These are phyloP conservation scores for Penicillium sp. DNA, from an alignment of 2,329 filamentous ascomycete species.

Conservation along the genomic window DNA sequence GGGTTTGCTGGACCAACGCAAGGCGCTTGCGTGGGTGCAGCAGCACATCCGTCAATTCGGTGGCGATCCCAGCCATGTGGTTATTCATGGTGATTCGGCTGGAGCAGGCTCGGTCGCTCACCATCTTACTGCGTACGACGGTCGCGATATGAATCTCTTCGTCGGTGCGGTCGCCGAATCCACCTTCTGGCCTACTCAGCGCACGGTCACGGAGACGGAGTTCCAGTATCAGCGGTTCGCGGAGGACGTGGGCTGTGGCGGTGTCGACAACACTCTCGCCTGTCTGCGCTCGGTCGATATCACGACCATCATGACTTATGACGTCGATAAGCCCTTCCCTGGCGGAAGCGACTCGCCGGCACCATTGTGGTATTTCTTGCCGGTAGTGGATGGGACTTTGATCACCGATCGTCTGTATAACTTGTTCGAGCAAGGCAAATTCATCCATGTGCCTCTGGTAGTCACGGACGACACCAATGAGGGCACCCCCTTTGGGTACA, in stretches of 20 bases:
- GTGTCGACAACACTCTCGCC: conserved; percentile 38
- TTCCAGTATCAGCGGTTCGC: conserved; percentile 52
- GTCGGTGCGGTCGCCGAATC: conserved; percentile 52
- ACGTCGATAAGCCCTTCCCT: conserved; percentile 47
- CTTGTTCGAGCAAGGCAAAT: conserved; percentile 51
- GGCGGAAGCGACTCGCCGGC: conserved; percentile 30
- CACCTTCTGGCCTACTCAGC: conserved; percentile 50
- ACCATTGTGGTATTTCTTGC: conserved; percentile 57
- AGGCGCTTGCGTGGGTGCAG: conserved; percentile 63
- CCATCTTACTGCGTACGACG: conserved; percentile 56
- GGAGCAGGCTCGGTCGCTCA: conserved; percentile 60
- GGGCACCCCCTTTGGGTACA: conserved; percentile 47
- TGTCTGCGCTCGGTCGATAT: conserved; percentile 50
- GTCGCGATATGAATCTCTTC: conserved; percentile 50
- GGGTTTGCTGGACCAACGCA: conserved; percentile 65
- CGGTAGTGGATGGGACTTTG: conserved; percentile 58
- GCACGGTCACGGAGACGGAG: conserved; percentile 48
- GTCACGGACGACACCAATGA: conserved; percentile 51
- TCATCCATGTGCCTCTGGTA: conserved; percentile 58
- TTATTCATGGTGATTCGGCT: conserved; percentile 63
- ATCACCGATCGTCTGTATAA: conserved; percentile 55
- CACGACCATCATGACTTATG: conserved; percentile 42
- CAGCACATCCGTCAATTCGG: conserved; percentile 59
- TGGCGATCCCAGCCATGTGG: conserved; percentile 60
- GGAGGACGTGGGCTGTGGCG: conserved; percentile 46